Percentiles rank a stretch among this genome's conserved stretches.
Conservation (phyloP, 23 red algal species). For the Gracilaria gracilis region DNA sequence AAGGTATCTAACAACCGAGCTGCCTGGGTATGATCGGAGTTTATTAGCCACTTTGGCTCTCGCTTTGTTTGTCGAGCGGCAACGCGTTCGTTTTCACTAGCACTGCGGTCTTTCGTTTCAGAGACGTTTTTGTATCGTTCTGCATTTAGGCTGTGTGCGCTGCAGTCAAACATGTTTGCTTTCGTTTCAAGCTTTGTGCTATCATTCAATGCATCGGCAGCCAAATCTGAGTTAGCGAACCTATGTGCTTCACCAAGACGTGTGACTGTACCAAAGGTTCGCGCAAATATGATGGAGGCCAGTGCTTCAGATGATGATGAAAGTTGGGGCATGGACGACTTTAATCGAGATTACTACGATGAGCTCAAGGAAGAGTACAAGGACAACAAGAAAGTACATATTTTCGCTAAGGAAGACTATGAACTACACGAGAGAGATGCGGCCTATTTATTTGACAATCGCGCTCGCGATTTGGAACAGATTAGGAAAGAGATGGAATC, state of each 20-base stretch:
- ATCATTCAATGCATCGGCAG: neutral
- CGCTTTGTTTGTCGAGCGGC: too few relatives aligned
- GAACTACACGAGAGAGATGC: constrained; percentile 26
- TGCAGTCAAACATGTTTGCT: neutral
- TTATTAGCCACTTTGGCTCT: too few relatives aligned
- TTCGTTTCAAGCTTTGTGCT: constrained; percentile 22
- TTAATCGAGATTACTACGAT: constrained; percentile 62
- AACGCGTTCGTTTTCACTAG: neutral
- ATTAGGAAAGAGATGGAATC: constrained; percentile 28
- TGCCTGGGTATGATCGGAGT: too few relatives aligned
- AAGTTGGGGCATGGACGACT: constrained; percentile 12
- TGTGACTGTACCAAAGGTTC: neutral
- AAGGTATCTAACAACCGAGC: too few relatives aligned
- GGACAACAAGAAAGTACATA: constrained; percentile 18
- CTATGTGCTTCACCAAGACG: neutral
- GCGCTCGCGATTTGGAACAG: constrained; percentile 38
- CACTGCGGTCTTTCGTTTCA: neutral
- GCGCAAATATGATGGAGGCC: neutral
- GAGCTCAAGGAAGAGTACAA: constrained; percentile 56
- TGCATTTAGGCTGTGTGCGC: too few relatives aligned
- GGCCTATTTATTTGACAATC: constrained; percentile 39
- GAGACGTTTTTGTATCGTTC: neutral
- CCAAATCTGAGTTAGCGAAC: neutral
- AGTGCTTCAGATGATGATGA: neutral
- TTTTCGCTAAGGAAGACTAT: constrained; percentile 59